A percentile compares a stretch with the other conserved stretches of the same genome.
Conservation (phyloP, 441 rosid species). For the Bruguiera hainesii region DNA sequence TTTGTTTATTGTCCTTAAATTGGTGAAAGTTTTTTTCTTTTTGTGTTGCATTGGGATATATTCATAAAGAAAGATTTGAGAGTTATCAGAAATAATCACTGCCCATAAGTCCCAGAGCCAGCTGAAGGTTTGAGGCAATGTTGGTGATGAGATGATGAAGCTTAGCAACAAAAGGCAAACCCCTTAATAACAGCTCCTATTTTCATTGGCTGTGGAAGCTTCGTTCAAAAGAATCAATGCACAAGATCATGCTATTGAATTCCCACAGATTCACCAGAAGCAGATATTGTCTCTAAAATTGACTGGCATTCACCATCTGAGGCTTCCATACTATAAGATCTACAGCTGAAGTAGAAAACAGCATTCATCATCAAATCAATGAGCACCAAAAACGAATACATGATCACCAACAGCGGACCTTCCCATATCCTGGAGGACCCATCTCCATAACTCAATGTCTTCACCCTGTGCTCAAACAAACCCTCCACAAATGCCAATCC, state of each 20-base stretch:
- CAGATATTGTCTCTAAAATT: conserved; percentile 39
- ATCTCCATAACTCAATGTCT: conserved; percentile 82
- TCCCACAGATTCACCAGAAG: conserved; percentile 21
- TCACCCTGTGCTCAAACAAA: conserved; percentile 88
- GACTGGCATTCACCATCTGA: conserved; percentile 44
- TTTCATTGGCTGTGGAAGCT: conserved; percentile 15
- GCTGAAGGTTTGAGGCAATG: neutral
- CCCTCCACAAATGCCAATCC: conserved; percentile 78
- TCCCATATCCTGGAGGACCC: conserved; percentile 94
- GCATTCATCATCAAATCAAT: conserved; percentile 80
- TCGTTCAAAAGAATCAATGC: conserved; percentile 9
- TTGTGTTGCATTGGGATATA: neutral
- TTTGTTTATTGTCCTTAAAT: too few species aligned
- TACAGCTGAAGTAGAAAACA: conserved; percentile 88
- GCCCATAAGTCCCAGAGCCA: neutral
- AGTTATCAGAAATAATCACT: conserved; percentile 2
- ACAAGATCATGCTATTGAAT: conserved; percentile 16
- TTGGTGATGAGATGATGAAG: neutral
- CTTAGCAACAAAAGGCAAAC: conserved; percentile 14
- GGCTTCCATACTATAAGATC: conserved; percentile 56
- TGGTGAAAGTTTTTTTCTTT: too few species aligned
- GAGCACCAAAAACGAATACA: conserved; percentile 65
- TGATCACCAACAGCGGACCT: conserved; percentile 78
- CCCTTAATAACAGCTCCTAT: neutral
- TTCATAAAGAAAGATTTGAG: neutral